These are phyloP conservation scores for Aquilaria yunnanensis DNA, from an alignment of 345 rosid genomes.

Conservation along the genomic window DNA sequence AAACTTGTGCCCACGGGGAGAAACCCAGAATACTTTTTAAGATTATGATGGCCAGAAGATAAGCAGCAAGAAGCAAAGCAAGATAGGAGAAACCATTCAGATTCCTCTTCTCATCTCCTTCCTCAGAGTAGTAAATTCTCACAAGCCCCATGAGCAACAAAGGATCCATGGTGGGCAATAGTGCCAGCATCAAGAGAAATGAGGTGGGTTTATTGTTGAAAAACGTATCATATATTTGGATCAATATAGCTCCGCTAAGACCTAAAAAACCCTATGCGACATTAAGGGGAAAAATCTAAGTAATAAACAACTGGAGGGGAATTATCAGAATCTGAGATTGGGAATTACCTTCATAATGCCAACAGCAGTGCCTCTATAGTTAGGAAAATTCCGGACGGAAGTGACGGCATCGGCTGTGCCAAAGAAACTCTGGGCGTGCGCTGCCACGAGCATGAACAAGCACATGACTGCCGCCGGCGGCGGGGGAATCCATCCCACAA, in stretches of 20 bases:
- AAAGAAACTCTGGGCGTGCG: constrained; percentile 71
- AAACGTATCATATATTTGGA: constrained; percentile 39
- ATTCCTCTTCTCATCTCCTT: constrained; percentile 33
- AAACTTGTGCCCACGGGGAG: constrained; percentile 13
- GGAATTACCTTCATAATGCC: constrained; percentile 75
- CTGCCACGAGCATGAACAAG: constrained; percentile 55
- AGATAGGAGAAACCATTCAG: constrained; percentile 35
- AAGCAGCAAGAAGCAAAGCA: constrained; percentile 37
- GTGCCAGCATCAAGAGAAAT: constrained; percentile 36
- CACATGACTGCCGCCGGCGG: constrained; percentile 78
- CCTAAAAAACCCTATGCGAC: constrained; percentile 44
- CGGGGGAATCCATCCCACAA: constrained; percentile 48
- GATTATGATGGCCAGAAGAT: constrained; percentile 35
- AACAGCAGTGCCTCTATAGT: constrained; percentile 76
- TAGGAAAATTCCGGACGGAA: constrained; percentile 61
- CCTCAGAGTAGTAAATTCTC: constrained; percentile 17
- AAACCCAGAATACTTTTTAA: constrained; percentile 27
- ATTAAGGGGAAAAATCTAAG: neutral
- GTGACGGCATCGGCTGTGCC: constrained; percentile 74
- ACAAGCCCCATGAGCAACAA: constrained; percentile 46
- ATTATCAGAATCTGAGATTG: too few relatives aligned
- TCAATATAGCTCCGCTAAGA: constrained; percentile 47
- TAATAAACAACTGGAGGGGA: too few relatives aligned
- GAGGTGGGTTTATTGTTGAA: constrained; percentile 27
- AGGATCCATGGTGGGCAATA: constrained; percentile 27